Evolutionary conservation across 208 protist genomes (phyloP).

Genomic region (Polymyxa betae): DNA sequence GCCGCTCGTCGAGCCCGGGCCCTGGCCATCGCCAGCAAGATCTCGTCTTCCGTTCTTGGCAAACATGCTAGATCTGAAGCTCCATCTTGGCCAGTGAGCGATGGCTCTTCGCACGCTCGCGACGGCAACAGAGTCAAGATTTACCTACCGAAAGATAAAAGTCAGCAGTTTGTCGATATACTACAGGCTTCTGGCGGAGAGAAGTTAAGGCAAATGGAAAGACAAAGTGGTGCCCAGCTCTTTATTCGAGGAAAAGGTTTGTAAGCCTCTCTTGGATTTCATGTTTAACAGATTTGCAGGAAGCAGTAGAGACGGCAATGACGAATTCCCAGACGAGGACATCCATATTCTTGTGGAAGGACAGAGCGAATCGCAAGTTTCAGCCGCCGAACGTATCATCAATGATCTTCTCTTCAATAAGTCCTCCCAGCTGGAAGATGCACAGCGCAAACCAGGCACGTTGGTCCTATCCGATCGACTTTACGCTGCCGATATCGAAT

Average conservation of each 20-base stretch:
- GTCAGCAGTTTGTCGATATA: not conserved
- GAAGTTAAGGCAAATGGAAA: not conserved
- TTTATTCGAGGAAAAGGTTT: slow-evolving; percentile 14
- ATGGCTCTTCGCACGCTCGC: not conserved
- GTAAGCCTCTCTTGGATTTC: too few relatives aligned
- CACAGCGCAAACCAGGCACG: not conserved
- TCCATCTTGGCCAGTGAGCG: slow-evolving; percentile 2
- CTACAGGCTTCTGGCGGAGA: not conserved
- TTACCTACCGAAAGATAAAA: not conserved
- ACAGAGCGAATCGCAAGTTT: not conserved
- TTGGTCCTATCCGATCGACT: slow-evolving; percentile 25
- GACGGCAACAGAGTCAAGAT: not conserved
- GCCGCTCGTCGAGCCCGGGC: not conserved
- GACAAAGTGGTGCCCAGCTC: not conserved
- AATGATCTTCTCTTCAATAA: not conserved
- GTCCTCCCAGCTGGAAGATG: not conserved
- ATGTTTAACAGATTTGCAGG: not conserved
- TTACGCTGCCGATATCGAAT: slow-evolving; percentile 23
- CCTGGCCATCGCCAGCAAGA: not conserved
- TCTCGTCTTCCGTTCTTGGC: slow-evolving; percentile 9
- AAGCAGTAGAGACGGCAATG: not conserved
- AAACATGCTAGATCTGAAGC: slow-evolving; percentile 2
- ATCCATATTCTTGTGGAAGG: slow-evolving; percentile 8
- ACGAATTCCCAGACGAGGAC: slow-evolving; percentile 14
- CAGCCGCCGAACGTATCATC: not conserved